Evolutionary conservation across 2,329 filamentous ascomycete genomes (phyloP).

Genomic region (Neurospora sp.): DNA sequence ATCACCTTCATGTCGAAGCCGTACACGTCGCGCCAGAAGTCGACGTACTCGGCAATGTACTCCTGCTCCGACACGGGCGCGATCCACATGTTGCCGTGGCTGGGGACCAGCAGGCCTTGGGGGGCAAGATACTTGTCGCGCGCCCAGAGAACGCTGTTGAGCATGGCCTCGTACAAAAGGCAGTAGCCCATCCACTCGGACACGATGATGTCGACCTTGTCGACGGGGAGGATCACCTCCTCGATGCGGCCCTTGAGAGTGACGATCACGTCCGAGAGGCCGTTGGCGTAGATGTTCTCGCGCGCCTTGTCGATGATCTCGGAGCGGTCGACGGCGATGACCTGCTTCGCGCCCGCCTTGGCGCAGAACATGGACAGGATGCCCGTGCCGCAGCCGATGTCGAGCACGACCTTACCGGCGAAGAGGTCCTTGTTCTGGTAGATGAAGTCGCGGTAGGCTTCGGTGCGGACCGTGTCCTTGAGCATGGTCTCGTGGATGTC

Average conservation of each 20-base stretch:
- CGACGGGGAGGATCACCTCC: slow-evolving; percentile 67
- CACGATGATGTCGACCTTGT: slow-evolving; percentile 85
- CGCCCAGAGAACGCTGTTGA: slow-evolving; percentile 82
- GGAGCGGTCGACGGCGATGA: slow-evolving; percentile 87
- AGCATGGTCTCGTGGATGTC: slow-evolving; percentile 95
- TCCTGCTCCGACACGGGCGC: slow-evolving; percentile 71
- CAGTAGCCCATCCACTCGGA: slow-evolving; percentile 98
- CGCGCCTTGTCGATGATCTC: slow-evolving; percentile 80
- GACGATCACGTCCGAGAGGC: slow-evolving; percentile 62
- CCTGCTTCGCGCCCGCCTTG: slow-evolving; percentile 73
- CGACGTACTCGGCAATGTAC: slow-evolving; percentile 65
- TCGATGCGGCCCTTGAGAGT: slow-evolving; percentile 81
- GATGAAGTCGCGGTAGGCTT: slow-evolving; percentile 90
- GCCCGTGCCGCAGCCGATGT: slow-evolving; percentile 80
- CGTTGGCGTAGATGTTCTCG: slow-evolving; percentile 76
- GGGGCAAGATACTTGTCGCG: slow-evolving; percentile 76
- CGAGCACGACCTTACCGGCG: slow-evolving; percentile 74
- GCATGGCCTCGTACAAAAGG: slow-evolving; percentile 89
- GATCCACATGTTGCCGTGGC: slow-evolving; percentile 71
- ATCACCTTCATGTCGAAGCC: slow-evolving; percentile 92
- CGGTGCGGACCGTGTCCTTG: slow-evolving; percentile 78
- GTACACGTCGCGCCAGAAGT: slow-evolving; percentile 88
- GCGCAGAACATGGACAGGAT: slow-evolving; percentile 94
- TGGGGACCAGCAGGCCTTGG: slow-evolving; percentile 73
- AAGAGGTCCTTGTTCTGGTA: slow-evolving; percentile 86